A percentile compares a stretch with the other conserved stretches of the same genome.
Conservation (phyloP, 2,329 filamentous ascomycete genomes). For the Claviceps fusiformis region DNA sequence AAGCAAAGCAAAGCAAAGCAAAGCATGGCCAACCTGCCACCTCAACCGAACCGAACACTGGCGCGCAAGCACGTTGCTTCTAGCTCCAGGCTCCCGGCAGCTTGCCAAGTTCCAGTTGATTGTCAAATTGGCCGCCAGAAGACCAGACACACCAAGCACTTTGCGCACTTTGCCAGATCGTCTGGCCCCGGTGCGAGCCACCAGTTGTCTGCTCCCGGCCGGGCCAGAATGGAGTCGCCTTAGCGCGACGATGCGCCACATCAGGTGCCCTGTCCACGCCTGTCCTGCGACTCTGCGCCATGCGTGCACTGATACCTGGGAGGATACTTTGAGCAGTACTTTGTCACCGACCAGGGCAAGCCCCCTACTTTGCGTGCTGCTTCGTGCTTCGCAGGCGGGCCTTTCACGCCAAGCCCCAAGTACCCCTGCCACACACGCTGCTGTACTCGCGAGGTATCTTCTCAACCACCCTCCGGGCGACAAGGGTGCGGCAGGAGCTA, state of each 20-base stretch:
- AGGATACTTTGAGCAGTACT: neutral
- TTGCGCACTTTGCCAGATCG: neutral
- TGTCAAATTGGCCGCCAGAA: neutral
- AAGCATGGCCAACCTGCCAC: neutral
- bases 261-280: constrained; percentile 1
- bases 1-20: no score
- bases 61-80: neutral
- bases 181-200: neutral
- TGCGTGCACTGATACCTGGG: neutral
- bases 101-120: no score
- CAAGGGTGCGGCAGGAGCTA: constrained; percentile 1
- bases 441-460: constrained; percentile 1
- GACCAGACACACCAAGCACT: no score
- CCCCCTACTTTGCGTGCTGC: neutral
- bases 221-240: neutral
- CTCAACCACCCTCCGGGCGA: neutral
- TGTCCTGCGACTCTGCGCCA: neutral
- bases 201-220: constrained; percentile 4
- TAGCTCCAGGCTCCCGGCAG: neutral
- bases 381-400: neutral
- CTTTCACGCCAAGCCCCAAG: neutral
- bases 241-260: constrained; percentile 10
- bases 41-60: neutral
- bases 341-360: neutral
- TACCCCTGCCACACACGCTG: neutral